These are phyloP conservation scores for Trichoderma oligosporum DNA, from an alignment of 2,329 filamentous ascomycete genomes.

Conservation along the genomic window DNA sequence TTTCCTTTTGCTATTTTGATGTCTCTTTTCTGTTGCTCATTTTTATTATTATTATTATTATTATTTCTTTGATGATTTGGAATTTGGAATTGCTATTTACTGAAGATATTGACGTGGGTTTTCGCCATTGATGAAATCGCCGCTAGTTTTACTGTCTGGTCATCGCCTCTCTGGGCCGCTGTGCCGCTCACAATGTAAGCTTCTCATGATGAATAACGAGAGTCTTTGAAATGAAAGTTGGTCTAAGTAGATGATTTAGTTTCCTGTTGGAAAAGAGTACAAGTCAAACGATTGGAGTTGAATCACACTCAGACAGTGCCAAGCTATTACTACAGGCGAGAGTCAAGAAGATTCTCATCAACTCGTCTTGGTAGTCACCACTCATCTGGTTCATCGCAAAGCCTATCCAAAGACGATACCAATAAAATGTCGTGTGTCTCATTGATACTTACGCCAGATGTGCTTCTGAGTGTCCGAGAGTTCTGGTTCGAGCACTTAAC, in stretches of 20 bases:
- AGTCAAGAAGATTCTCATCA: background rate
- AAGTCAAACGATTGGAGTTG: background rate
- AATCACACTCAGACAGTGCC: background rate
- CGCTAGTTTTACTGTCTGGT: constrained; percentile 4
- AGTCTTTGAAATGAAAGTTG: background rate
- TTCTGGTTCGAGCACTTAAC: constrained; percentile 40
- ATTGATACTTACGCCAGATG: constrained; percentile 27
- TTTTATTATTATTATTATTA: too few species aligned
- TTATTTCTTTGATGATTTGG: background rate
- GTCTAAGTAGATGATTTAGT: background rate
- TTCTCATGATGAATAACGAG: background rate
- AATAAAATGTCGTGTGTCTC: constrained; percentile 20
- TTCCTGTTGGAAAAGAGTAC: background rate
- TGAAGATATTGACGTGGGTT: background rate
- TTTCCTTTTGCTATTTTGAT: background rate
- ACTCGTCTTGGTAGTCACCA: background rate
- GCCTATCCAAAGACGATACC: background rate
- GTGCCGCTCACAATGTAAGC: background rate
- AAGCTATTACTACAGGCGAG: background rate
- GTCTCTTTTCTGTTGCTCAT: background rate
- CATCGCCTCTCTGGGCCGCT: background rate
- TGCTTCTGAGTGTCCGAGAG: constrained; percentile 32
- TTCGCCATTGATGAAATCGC: background rate
- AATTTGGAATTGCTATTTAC: background rate
- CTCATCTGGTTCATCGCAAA: background rate